Conservation (phyloP, 768 basidiomycete genomes). For the Pisolithus orientalis region DNA sequence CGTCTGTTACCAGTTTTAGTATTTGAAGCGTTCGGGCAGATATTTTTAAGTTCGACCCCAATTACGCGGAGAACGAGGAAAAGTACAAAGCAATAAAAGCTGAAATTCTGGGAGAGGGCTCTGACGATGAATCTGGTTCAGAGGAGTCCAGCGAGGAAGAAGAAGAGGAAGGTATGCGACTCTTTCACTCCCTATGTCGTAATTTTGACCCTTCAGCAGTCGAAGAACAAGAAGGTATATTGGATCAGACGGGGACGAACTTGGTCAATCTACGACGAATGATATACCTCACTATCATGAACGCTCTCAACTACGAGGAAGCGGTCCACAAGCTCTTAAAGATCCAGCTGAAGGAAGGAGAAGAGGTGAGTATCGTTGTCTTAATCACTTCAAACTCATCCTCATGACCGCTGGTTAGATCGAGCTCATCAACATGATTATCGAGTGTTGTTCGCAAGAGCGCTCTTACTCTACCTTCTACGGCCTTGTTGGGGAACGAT, state of each 20-base stretch:
- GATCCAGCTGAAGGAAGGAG: constrained; percentile 83
- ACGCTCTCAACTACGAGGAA: constrained; percentile 96
- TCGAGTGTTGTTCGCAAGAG: constrained; percentile 99
- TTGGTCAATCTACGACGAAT: constrained; percentile 89
- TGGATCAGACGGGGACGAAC: constrained; percentile 93
- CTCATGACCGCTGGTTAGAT: constrained; percentile 44
- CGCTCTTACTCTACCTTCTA: constrained; percentile 98
- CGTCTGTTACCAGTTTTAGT: not conserved
- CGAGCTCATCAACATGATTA: constrained; percentile 96
- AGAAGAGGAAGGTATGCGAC: constrained; percentile 40
- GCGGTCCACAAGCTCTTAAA: constrained; percentile 97
- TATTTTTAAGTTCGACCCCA: constrained; percentile 91
- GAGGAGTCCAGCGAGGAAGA: constrained; percentile 62
- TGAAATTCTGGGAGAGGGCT: constrained; percentile 91
- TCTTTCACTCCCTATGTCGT: constrained; percentile 21
- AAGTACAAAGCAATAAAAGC: constrained; percentile 87
- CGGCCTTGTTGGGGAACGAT: constrained; percentile 91
- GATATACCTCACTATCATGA: constrained; percentile 99
- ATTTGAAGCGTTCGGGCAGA: constrained; percentile 42
- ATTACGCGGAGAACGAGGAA: constrained; percentile 86
- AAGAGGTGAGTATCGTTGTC: constrained; percentile 61
- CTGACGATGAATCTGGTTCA: constrained; percentile 61
- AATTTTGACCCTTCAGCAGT: constrained; percentile 37
- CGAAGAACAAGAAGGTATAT: constrained; percentile 81
- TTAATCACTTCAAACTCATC: not conserved